Base-by-base conservation (phyloP, 208 protist species). In the Trypanosoma cruzi region DNA sequence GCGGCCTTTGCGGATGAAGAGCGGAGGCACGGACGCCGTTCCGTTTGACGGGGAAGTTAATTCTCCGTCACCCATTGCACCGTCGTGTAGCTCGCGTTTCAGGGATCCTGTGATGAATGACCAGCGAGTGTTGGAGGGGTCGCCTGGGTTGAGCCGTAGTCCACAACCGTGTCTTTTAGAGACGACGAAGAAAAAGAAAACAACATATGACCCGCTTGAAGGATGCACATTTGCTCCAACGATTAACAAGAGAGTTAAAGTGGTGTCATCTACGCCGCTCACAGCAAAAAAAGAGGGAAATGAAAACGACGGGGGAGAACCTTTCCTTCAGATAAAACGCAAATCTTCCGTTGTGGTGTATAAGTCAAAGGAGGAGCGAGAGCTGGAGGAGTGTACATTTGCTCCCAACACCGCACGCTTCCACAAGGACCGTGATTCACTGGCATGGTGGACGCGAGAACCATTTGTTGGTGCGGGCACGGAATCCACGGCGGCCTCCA, bases 211-310 rank as follows among this genome's bases (percentile, higher is more conserved):
- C 48, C 77, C 75, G 42, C 80, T 85, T 71, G 66, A 62, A 20
- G 80, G 78, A 64, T 89, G 84, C 66, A 89, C 84, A 44, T 89
- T 89, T 68, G 62, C 64, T 24, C 84, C 84, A 20, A 54, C 53
- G 7, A 86, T 86, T 54, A 86, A 86, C 70, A 58, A 70, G 50
- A 65, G 71, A 66, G 42, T 56, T 60, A 31, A 29, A 34, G n/a
- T 22, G 8, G 20, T 11, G 13, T 55, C 55, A 64, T 52, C 42
- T 22, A 44, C 18, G 32, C 20, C 2, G 0, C 34, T 11, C 10
- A 52, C 14, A 26, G 57, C 0, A 37, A 14, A 28, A 20, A 50
- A 53, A 52, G 40, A 42, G 26, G 20, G 4, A 32, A 16, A 16
- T 7, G 18, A 44, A 22, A 22, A 48, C 2, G 29, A 59, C 18